These are phyloP conservation scores for Suhomyces atakaporum DNA, from an alignment of 1,139 yeast species.

Conservation along the genomic window DNA sequence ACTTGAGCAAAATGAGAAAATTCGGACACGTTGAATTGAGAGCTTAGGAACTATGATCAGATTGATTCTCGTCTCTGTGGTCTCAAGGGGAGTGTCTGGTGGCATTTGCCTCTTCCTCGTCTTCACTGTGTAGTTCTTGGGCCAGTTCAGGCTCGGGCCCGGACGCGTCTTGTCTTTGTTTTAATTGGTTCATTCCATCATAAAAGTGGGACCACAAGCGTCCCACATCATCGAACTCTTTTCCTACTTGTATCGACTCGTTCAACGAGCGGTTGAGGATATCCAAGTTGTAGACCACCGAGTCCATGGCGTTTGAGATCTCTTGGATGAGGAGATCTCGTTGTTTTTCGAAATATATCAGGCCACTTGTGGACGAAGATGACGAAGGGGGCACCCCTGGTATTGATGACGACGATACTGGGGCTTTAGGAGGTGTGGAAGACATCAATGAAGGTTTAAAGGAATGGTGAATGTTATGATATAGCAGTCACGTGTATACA, in stretches of 20 bases:
- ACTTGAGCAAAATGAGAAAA: too few relatives aligned
- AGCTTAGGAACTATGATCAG: too few relatives aligned
- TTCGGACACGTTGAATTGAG: too few relatives aligned
- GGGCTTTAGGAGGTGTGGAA: constrained; percentile 15
- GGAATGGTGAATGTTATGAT: too few relatives aligned
- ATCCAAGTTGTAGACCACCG: constrained; percentile 44
- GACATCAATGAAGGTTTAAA: too few relatives aligned
- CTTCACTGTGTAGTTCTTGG: constrained; percentile 15
- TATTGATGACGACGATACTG: constrained; percentile 6
- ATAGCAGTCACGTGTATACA: too few relatives aligned
- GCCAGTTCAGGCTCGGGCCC: too few relatives aligned
- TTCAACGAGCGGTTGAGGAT: constrained; percentile 44
- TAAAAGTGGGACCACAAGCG: constrained; percentile 47
- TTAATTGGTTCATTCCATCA: constrained; percentile 34
- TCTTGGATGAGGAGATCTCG: constrained; percentile 48
- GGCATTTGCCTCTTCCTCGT: constrained; percentile 3
- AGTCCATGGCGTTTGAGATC: constrained; percentile 40
- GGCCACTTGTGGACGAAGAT: constrained; percentile 6
- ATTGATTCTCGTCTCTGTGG: background rate
- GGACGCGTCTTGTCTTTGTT: constrained; percentile 17
- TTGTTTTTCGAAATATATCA: constrained; percentile 40
- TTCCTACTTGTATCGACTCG: constrained; percentile 47
- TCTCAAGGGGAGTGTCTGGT: background rate
- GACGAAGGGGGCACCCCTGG: constrained; percentile 3
- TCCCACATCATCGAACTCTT: constrained; percentile 49